These are phyloP conservation scores for Botrytis aclada DNA, from an alignment of 2,329 filamentous ascomycete genomes.

Conservation along the genomic window DNA sequence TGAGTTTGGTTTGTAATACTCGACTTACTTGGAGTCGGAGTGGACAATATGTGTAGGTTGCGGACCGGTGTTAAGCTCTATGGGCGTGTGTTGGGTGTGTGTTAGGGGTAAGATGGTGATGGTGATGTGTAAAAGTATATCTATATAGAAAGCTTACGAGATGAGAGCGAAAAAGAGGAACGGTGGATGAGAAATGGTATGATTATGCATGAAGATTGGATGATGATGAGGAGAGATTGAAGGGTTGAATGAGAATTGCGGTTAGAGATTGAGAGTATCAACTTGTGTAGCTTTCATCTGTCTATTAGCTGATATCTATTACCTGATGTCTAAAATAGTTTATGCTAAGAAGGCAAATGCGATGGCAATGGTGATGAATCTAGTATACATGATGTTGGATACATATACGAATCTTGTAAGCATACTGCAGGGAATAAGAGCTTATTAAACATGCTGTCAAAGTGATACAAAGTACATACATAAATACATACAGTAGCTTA, in stretches of 20 bases:
- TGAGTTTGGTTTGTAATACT: neutral
- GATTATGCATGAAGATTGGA: neutral
- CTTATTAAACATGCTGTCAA: neutral
- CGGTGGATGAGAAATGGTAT: neutral
- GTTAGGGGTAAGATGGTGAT: neutral
- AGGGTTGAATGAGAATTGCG: neutral
- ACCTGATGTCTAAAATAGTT: neutral
- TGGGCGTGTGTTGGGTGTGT: neutral
- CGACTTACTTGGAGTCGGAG: neutral
- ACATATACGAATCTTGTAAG: neutral
- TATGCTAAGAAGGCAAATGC: neutral
- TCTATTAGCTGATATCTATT: neutral
- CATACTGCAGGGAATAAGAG: neutral
- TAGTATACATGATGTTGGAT: too few species aligned
- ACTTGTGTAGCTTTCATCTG: neutral
- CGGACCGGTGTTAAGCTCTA: neutral
- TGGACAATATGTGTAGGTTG: neutral
- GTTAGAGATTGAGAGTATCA: neutral
- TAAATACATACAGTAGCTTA: neutral
- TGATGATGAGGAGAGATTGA: neutral
- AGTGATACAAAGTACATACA: neutral
- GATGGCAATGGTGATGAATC: neutral
- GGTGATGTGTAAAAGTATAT: neutral
- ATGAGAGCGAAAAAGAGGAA: neutral
- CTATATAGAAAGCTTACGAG: neutral